Evolutionary conservation across 192 early-diverging fungal genomes (phyloP), one percentile per base, ranked within the genome.

Genomic region (Chytriomyces confervae): DNA sequence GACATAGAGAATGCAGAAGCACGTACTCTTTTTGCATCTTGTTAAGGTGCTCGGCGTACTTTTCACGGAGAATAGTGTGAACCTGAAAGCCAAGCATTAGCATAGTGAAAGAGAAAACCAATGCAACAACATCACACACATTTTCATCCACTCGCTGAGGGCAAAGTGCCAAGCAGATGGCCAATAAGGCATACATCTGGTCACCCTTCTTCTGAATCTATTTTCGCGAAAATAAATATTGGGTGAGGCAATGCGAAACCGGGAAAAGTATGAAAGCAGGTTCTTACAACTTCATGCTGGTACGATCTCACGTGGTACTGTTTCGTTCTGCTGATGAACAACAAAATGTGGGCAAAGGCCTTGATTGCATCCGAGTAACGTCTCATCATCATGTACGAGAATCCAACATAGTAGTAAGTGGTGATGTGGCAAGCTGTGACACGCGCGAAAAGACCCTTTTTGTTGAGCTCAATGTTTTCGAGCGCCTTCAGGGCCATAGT

Each of bases 301-400:
- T 94, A 94, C 61, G 94, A 93, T 50, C 93, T 87, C 72, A 93
- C 91, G 83, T 98, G 95, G 88, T 96, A 98, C 84, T 96, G 95
- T 89, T 93, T 94, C 43, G 95, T 97, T 68, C 95, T 89, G 69
- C 92, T 88, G 62, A 98, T 93, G 82, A 95, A 97, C 20, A 91
- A 89, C 68, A 97, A 88, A 78, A 98, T 93, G 80, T 95, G 94
- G 23, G 92, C 91, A 85, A 97, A 95, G 7, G 93, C 91, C 79
- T 92, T 93, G 86, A 96, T 95, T 64, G 97, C 97, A 79, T 98
- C 97, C 50, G 95, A 90, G 79, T 97, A 98, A 76, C 97, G 88
- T 61, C 95, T 87, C 95, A 97, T 94, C 97, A 98, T 98, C 93
- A 97, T 91, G 88, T 97, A 98, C 46, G 95, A 90, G 81, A 98